Evolutionary conservation across 371 early-diverging fungal species (phyloP).

Genomic region (Rhizopus microsporus): DNA sequence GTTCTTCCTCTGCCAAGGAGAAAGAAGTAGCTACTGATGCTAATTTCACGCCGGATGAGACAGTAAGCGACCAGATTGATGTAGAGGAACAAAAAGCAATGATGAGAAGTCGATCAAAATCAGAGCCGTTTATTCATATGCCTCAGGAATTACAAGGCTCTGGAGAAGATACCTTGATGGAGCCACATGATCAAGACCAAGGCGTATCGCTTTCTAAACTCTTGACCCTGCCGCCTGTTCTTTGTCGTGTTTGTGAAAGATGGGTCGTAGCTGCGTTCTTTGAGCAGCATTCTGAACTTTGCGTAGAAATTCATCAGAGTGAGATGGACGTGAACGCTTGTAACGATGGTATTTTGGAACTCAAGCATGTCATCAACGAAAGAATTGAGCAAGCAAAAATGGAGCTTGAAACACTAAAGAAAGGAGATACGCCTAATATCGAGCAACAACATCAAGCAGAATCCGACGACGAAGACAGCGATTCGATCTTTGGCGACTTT

Average conservation of each 20-base stretch:
- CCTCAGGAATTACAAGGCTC: slow-evolving; percentile 16
- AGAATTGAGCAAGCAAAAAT: slow-evolving; percentile 39
- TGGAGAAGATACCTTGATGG: slow-evolving; percentile 1
- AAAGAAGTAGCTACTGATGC: neutral
- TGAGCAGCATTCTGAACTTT: slow-evolving; percentile 74
- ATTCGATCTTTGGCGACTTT: slow-evolving; percentile 28
- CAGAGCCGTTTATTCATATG: slow-evolving; percentile 31
- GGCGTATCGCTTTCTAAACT: slow-evolving; percentile 20
- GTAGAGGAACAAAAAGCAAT: slow-evolving; percentile 1
- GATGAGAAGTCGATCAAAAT: slow-evolving; percentile 30
- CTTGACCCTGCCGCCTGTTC: slow-evolving; percentile 46
- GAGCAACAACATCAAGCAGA: neutral
- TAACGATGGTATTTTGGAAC: slow-evolving; percentile 72
- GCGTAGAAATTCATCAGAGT: slow-evolving; percentile 76
- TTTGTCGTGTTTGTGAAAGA: slow-evolving; percentile 85
- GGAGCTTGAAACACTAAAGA: slow-evolving; percentile 15
- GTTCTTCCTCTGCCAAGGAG: neutral
- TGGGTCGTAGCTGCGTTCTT: slow-evolving; percentile 75
- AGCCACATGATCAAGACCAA: slow-evolving; percentile 1
- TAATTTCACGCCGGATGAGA: neutral
- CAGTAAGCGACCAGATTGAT: slow-evolving; percentile 4
- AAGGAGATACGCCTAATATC: neutral
- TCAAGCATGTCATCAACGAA: slow-evolving; percentile 51
- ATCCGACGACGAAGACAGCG: slow-evolving; percentile 18
- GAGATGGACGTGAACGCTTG: slow-evolving; percentile 76